Percentiles rank a stretch among this genome's conserved stretches.
phyloP scores from a whole-genome alignment of 495 filamentous ascomycete genomes.

The Podospora pseudopauciseta region DNA sequence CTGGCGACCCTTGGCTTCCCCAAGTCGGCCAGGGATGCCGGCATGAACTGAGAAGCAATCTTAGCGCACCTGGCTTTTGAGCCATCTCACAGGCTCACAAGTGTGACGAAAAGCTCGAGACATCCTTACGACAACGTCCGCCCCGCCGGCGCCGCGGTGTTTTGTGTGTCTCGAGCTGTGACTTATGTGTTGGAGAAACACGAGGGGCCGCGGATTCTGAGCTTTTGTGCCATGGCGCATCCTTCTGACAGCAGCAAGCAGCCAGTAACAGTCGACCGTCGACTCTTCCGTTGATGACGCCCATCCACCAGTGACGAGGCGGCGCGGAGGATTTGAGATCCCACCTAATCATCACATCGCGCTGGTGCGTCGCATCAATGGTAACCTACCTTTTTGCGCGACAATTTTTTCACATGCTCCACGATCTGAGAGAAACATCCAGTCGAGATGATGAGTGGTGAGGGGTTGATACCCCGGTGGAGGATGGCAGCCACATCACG shows the following conservation, averaged over 20 bases:
- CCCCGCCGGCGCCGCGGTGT: neutral
- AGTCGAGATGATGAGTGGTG: neutral
- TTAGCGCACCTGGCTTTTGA: neutral
- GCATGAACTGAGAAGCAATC: slow-evolving; percentile 16
- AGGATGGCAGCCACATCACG: too few relatives aligned
- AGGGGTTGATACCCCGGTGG: neutral
- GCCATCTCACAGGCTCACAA: neutral
- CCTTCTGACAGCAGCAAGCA: neutral
- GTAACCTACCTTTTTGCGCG: slow-evolving; percentile 10
- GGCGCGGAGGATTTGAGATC: slow-evolving; percentile 10
- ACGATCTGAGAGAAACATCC: neutral
- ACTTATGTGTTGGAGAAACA: neutral
- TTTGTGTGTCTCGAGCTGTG: neutral
- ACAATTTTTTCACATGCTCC: neutral
- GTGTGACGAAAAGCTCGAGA: neutral
- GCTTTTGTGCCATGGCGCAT: neutral
- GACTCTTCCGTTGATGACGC: neutral
- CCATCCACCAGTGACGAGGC: slow-evolving; percentile 2
- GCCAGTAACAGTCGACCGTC: slow-evolving; percentile 2
- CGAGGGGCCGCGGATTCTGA: neutral
- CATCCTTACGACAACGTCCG: neutral
- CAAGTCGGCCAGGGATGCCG: slow-evolving; percentile 16
- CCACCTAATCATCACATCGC: slow-evolving; percentile 19
- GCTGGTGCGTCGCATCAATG: slow-evolving; percentile 18
- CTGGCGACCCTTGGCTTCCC: slow-evolving; percentile 12